Evolutionary conservation across 2,329 filamentous ascomycete species (phyloP).

Genomic region (Acrocalymma vagum): DNA sequence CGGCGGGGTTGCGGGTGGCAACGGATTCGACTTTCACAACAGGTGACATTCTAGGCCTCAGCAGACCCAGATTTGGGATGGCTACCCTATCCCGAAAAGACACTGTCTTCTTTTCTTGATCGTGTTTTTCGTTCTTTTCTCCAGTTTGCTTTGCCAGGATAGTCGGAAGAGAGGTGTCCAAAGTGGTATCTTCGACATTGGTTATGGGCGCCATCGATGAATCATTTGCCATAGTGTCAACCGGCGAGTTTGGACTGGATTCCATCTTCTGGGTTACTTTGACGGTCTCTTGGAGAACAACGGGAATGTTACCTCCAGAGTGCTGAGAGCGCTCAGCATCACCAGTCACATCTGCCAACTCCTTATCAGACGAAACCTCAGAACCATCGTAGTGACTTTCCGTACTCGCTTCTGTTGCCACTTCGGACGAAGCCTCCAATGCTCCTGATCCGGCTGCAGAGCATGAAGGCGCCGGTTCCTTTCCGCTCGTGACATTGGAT

Average conservation of each 20-base stretch:
- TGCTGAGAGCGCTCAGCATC: slow-evolving; percentile 17
- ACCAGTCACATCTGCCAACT: neutral
- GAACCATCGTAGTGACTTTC: neutral
- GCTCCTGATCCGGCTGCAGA: neutral
- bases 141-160: slow-evolving; percentile 1
- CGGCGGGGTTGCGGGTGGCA: neutral
- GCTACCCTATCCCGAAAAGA: slow-evolving; percentile 12
- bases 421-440: neutral
- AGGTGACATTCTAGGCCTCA: slow-evolving; percentile 7
- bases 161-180: neutral
- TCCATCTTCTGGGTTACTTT: slow-evolving; percentile 25
- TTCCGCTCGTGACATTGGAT: neutral
- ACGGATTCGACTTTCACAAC: slow-evolving; percentile 1
- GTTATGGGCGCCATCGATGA: neutral
- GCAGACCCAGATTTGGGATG: slow-evolving; percentile 19
- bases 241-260: no score
- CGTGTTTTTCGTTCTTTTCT: slow-evolving; percentile 1
- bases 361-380: no score
- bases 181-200: neutral
- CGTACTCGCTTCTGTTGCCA: neutral
- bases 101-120: slow-evolving; percentile 10
- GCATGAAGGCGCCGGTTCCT: neutral
- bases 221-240: slow-evolving; percentile 7
- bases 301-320: slow-evolving; percentile 13
- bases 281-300: slow-evolving; percentile 8